Evolutionary conservation across 1,139 yeast species (phyloP), one percentile per base, ranked within the genome.

Genomic region (Sugiyamaella neomexicana): DNA sequence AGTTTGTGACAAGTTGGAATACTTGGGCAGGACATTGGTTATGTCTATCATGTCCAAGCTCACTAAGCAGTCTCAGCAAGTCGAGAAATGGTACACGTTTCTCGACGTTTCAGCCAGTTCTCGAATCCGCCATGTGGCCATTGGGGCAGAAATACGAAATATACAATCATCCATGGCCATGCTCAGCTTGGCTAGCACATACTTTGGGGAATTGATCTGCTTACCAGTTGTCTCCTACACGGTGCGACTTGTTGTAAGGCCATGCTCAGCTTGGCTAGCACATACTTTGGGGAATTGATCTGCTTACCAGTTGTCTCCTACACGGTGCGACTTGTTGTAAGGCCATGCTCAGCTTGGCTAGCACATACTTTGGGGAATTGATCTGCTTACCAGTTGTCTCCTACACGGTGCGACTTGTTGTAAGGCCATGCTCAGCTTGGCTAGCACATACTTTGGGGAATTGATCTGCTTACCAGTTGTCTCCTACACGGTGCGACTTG

Each of bases 401-500:
- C n/a, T 23, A 27, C 40, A 31, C 38, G 20, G 27, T 41, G 36
- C 50, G 47, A 29, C 9, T 45, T 17, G 16, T 48, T n/a, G n/a
- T n/a, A n/a, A n/a, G 5, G 2, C 9, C 8, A 25, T 31, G 3
- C n/a, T 17, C 3, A 6, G 5, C 7, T 16, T 25, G 16, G 25
- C 20, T 7, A 9, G 34, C 15, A 12, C 25, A 5, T 13, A 15
- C 12, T 13, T 54, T 9, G 50, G 43, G 2, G 56, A 53, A 34
- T 2, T 53, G n/a, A 12, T 47, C 8, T 39, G 45, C 23, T 38
- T 49, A 7, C 56, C 56, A 1, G 2, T 53, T 6, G 38, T 37
- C 15, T 23, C 45, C n/a, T 23, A 27, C 40, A 31, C 38, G 20
- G 27, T 41, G 36, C 50, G 47, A 29, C 9, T 45, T 17, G 16